Base-by-base conservation (phyloP, 129 eudicot genomes). In the Chrysanthemum lavandulifolium region DNA sequence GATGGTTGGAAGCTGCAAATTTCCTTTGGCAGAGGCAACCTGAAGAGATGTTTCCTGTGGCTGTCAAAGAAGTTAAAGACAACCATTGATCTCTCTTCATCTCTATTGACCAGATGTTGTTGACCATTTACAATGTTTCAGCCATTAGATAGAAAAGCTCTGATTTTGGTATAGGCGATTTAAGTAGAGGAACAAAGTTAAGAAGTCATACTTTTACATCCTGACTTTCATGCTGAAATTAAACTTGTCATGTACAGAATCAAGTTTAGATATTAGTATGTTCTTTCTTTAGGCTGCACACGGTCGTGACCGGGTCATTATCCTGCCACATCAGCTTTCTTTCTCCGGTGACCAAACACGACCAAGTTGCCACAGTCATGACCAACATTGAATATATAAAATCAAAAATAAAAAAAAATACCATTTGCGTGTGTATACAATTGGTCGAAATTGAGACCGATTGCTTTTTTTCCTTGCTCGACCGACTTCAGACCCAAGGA, bases 1-100 rank as follows among this genome's bases (percentile, higher is more conserved):
- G 81, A 21, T 94, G 98, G 98, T 79, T 94, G 14, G 92, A 84
- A 77, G 97, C 96, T 72, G 75, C 97, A 53, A 83, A 75, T 80
- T 84, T 82, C 66, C 57, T 78, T 13, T 94, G 98, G 98, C 63
- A 54, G 68, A 86, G 86, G 79, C 87, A 80, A 60, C 87, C 92
- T 0, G 98, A 94, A 77, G 96, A 94, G n/a, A 84, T 81, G 2
- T 94, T 78, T 78, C 90, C 89, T 7, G 95, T 82, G 13, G 33
- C 33, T 29, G 33, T 29, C 33, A 74, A 71, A 78, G 73, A 63
- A 13, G 66, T 51, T 21, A 86, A 74, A 65, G 74, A 25, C 48
- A 64, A 65, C 65, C 61, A 60, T 55, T 79, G 71, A 76, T 52
- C 14, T 71, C 11, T 11, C 48, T 12, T 25, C 3, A 29, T 45